A percentile compares a stretch with the other conserved stretches of the same genome.
phyloP scores from a whole-genome alignment of 2,329 filamentous ascomycete genomes.

The Botrytis elliptica region DNA sequence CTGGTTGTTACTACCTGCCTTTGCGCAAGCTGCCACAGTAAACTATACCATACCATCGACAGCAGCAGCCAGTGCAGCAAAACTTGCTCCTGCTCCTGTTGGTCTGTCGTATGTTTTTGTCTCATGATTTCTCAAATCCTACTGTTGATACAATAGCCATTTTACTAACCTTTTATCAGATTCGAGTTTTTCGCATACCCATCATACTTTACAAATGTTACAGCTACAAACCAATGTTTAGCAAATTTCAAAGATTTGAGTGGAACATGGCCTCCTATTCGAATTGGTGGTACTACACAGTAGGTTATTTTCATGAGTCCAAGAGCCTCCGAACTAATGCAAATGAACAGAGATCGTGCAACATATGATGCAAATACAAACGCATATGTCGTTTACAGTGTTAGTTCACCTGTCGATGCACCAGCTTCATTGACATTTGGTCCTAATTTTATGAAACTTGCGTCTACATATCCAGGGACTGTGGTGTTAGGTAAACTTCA shows the following conservation, averaged over 20 bases:
- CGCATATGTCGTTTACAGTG: slow-evolving; percentile 51
- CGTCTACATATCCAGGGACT: slow-evolving; percentile 48
- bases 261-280: slow-evolving; percentile 52
- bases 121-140: not conserved
- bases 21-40: slow-evolving; percentile 14
- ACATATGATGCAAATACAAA: slow-evolving; percentile 48
- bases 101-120: slow-evolving; percentile 45
- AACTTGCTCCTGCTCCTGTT: slow-evolving; percentile 44
- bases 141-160: not conserved
- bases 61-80: slow-evolving; percentile 28
- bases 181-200: slow-evolving; percentile 59
- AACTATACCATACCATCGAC: slow-evolving; percentile 30
- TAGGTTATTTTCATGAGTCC: slow-evolving; percentile 26
- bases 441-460: slow-evolving; percentile 51
- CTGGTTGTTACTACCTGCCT: not conserved
- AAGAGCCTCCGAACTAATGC: not conserved
- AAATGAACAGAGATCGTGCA: slow-evolving; percentile 47
- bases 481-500: slow-evolving; percentile 46
- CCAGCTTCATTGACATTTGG: slow-evolving; percentile 52
- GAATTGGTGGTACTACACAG: slow-evolving; percentile 60
- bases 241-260: slow-evolving; percentile 51
- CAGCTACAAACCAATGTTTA: slow-evolving; percentile 51
- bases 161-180: slow-evolving; percentile 33
- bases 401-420: slow-evolving; percentile 48
- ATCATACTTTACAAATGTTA: slow-evolving; percentile 52